Evolutionary conservation across 1,284 basidiomycete species (phyloP), one percentile per base, ranked within the genome.

Genomic region (Retiboletus fuscus): DNA sequence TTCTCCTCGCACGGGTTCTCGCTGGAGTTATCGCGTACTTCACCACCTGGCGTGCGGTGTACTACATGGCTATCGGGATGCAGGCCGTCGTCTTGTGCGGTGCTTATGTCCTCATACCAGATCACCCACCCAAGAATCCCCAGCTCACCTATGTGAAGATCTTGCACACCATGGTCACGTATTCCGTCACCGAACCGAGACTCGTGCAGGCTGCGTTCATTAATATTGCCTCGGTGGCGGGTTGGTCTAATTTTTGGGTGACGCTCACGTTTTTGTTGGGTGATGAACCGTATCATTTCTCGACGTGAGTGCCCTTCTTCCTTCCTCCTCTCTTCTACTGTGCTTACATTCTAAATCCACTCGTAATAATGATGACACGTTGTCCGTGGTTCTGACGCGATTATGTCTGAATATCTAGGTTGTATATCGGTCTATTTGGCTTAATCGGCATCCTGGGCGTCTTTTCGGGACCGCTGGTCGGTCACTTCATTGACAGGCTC

Each of bases 261-360:
- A 92, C 91, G 5, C 81, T 93, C 68, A 94, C 93, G 0, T 94
- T 93, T 82, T 81, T 94, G 39, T 85, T 94, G 30, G 88, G 88
- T 15, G 91, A 86, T 12, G 76, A 87, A 6, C 92, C 91, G 2
- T 94, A 93, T 76, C 79, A 89, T 78, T 92, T 89, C 76, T 89
- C 88, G 0, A 91, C 90, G 90, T 91, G 74, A 49, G 89, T 82
- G 11, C 16, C 49, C 61, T 24, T 58, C 43, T 43, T 28, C 15
- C 28, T 3, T 13, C 20, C 7, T 44, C 16, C 24, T 30, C 55
- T 3, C 12, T 30, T 15, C 28, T 58, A 13, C 26, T 13, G 24
- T 64, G 15, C 49, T 64, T 26, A 43, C 53, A 3, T 4, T 28
- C 53, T 24, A 57, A 63, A 73, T 39, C 16, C 22, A 16, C 22